phyloP scores from a whole-genome alignment of 2,329 filamentous ascomycete species.

The Rhinocladiella mackenziei region DNA sequence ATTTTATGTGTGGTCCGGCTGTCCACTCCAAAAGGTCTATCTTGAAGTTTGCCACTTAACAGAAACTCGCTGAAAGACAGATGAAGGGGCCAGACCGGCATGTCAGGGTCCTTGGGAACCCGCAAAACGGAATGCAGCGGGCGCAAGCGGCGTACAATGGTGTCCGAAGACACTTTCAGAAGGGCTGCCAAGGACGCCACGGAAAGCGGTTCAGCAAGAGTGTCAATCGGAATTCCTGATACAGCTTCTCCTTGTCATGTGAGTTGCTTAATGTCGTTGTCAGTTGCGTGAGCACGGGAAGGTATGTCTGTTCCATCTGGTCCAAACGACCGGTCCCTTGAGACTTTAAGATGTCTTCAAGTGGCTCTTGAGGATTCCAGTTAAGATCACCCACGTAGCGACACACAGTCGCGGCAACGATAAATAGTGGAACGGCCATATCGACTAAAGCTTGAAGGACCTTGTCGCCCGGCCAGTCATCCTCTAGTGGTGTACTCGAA shows the following conservation, averaged over 20 bases:
- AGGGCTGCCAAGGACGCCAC: not conserved
- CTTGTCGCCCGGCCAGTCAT: constrained; percentile 26
- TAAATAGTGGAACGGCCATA: constrained; percentile 34
- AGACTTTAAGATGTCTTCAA: not conserved
- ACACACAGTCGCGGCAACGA: constrained; percentile 30
- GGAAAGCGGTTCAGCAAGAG: constrained; percentile 12
- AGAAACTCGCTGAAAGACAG: no score
- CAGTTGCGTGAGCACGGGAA: constrained; percentile 6
- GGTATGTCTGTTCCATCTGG: constrained; percentile 9
- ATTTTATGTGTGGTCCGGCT: not conserved
- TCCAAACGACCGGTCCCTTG: not conserved
- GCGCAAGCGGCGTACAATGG: not conserved
- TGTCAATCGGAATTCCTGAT: constrained; percentile 13
- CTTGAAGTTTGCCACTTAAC: constrained; percentile 6
- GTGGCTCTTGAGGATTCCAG: constrained; percentile 13
- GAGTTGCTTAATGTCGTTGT: not conserved
- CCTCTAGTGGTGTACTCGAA: constrained; percentile 11
- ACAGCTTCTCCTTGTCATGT: constrained; percentile 1
- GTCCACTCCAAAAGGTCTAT: constrained; percentile 11
- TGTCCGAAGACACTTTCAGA: not conserved
- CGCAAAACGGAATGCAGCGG: not conserved
- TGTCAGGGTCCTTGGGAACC: not conserved
- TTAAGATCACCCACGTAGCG: constrained; percentile 31
- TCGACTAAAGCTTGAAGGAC: constrained; percentile 29
- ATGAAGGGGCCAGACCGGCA: constrained; percentile 3